phyloP scores from a whole-genome alignment of 2,329 filamentous ascomycete species.

The Elsinoe perseae region DNA sequence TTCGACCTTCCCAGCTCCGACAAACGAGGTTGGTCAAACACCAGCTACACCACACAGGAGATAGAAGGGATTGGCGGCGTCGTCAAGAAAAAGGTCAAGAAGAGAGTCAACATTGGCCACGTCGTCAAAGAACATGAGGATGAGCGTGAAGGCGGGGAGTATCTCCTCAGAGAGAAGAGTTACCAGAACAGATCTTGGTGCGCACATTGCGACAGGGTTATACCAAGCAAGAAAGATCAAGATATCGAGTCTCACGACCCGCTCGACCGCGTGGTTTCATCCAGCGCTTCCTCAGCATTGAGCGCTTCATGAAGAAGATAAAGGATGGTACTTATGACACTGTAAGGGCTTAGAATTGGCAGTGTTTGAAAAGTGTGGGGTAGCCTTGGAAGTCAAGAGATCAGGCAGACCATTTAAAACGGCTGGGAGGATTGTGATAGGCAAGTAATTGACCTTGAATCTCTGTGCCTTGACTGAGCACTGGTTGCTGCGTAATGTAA shows the following conservation, averaged over 20 bases:
- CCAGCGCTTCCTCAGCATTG: slow-evolving; percentile 9
- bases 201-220: slow-evolving; percentile 77
- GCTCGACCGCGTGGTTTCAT: slow-evolving; percentile 2
- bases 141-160: slow-evolving; percentile 58
- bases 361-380: slow-evolving; percentile 8
- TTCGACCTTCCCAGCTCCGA: slow-evolving; percentile 25
- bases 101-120: slow-evolving; percentile 70
- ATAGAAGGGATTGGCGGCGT: slow-evolving; percentile 84
- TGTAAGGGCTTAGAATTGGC: not conserved
- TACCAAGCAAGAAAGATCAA: slow-evolving; percentile 50
- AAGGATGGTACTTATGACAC: slow-evolving; percentile 4
- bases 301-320: not conserved
- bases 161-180: slow-evolving; percentile 61
- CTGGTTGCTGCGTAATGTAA: slow-evolving; percentile 9
- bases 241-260: not conserved
- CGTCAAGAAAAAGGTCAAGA: slow-evolving; percentile 81
- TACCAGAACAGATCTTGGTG: slow-evolving; percentile 75
- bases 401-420: slow-evolving; percentile 6
- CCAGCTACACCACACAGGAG: slow-evolving; percentile 78
- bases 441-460: slow-evolving; percentile 2
- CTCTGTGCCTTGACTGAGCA: not conserved
- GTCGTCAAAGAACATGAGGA: slow-evolving; percentile 82
- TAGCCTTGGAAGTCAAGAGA: not conserved
- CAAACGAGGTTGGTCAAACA: slow-evolving; percentile 44
- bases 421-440: not conserved